phyloP scores from a whole-genome alignment of 148 eudicot species.

The Rhododendron ferrugineum region DNA sequence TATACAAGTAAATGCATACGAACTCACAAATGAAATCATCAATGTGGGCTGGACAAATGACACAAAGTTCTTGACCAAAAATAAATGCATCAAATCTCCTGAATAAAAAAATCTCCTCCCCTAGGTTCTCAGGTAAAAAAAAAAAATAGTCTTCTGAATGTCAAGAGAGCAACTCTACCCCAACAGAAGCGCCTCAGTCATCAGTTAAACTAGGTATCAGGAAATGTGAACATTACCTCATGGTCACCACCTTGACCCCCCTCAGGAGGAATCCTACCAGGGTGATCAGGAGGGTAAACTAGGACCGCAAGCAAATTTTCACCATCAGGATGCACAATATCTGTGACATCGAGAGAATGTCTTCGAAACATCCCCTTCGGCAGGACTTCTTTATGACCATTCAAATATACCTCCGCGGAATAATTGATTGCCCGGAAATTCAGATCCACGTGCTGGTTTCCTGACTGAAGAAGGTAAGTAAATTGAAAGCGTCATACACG shows the following conservation, averaged over 20 bases:
- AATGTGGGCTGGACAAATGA: neutral
- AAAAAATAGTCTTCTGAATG: neutral
- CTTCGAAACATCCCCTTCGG: slow-evolving; percentile 98
- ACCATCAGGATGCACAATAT: slow-evolving; percentile 62
- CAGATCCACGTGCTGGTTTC: slow-evolving; percentile 71
- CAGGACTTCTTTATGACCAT: slow-evolving; percentile 74
- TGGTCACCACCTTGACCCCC: slow-evolving; percentile 99
- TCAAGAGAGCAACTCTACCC: neutral
- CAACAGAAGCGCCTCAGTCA: neutral
- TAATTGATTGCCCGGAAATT: slow-evolving; percentile 93
- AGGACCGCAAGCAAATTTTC: slow-evolving; percentile 84
- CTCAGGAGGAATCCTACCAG: slow-evolving; percentile 74
- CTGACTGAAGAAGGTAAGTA: slow-evolving; percentile 35
- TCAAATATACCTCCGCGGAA: slow-evolving; percentile 83
- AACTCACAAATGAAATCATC: neutral
- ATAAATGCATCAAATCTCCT: neutral
- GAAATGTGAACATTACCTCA: slow-evolving; percentile 45
- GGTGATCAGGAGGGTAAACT: slow-evolving; percentile 97
- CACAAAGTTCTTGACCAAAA: neutral
- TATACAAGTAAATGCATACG: neutral
- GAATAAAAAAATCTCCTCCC: neutral
- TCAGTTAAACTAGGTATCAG: neutral
- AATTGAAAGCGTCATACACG: neutral
- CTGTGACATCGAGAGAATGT: slow-evolving; percentile 78
- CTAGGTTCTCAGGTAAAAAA: neutral